Evolutionary conservation across 495 filamentous ascomycete species (phyloP), one percentile per base, ranked within the genome.

Genomic region (Aspergillus funiculosus): DNA sequence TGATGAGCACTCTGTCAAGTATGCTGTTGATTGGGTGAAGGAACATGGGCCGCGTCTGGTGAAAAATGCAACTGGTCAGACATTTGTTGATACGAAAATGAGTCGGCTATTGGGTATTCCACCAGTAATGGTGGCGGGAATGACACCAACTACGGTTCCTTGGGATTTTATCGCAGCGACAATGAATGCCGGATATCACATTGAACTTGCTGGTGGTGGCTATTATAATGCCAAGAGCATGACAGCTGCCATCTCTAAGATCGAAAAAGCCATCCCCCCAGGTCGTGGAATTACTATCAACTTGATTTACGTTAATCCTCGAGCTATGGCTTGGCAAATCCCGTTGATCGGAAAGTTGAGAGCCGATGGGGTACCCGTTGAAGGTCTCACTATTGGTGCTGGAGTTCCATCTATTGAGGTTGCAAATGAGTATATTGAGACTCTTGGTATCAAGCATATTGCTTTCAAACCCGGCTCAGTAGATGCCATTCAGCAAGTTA

Each of bases 251-350:
- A 74, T 98, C 46, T 73, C 70, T 39, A 95, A 95, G 74, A 92
- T 98, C 48, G 90, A 95, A 56, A 82, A 84, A 57, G 77, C 76
- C 26, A 89, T 94, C 49, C 88, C 87, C 15, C 80, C 92, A 11
- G 92, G 92, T 36, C 87, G 89, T 47, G 92, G 92, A 59, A 94
- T 98, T 62, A 89, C 81, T 4, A 71, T 95, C 55, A 98, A 98
- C 61, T 62, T 98, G 44, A 98, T 98, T 59, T 98, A 98, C 56
- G 92, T 96, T 59, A 94, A 90, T 59, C 92, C 92, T 11, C 80
- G 86, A 41, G 89, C 91, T 24, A 98, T 98, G 91, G 85, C 73
- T 20, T 98, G 92, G 92, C 92, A 98, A 64, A 94, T 97, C 36
- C 90, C 92, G 34, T 72, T 98, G 20, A 80, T 98, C 49, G 86